Percentiles rank a stretch among this genome's conserved stretches.
Evolutionary conservation across 352 stramenopile genomes (phyloP).

Genomic region (Globisporangium megalacanthum): DNA sequence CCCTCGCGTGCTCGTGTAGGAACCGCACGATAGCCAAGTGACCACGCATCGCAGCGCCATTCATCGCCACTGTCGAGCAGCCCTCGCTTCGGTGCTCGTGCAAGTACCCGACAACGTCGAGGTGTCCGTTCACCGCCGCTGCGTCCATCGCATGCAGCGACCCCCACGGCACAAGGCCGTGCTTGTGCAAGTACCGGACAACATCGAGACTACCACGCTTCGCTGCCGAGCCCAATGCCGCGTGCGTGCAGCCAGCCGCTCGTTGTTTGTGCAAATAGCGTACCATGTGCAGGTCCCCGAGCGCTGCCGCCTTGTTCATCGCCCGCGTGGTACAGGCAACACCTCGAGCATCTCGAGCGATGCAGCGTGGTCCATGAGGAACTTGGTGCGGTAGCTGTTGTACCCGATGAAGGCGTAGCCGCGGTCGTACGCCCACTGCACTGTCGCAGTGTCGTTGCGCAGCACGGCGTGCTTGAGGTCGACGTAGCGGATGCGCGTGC

Average conservation of each 20-base stretch:
- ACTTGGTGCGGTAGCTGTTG: background rate
- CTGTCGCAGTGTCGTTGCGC: background rate
- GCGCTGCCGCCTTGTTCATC: background rate
- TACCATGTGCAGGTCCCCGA: background rate
- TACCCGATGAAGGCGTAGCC: background rate
- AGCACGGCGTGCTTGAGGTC: background rate
- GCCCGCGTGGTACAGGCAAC: background rate
- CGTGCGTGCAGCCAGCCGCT: background rate
- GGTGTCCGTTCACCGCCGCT: background rate
- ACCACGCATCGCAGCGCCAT: background rate
- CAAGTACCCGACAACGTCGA: background rate
- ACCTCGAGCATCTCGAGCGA: conserved; percentile 4
- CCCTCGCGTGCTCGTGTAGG: background rate
- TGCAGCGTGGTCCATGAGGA: conserved; percentile 1
- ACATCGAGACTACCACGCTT: background rate
- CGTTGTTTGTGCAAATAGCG: background rate
- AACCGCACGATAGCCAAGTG: background rate
- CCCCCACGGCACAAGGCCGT: background rate
- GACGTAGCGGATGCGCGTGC: background rate
- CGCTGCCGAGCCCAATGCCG: background rate
- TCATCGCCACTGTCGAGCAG: background rate
- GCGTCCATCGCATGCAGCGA: background rate
- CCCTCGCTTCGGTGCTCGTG: background rate
- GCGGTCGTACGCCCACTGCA: conserved; percentile 3
- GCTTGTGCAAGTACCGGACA: background rate